Base-by-base conservation (phyloP, 805 yeast genomes). In the Candida gorgasii region DNA sequence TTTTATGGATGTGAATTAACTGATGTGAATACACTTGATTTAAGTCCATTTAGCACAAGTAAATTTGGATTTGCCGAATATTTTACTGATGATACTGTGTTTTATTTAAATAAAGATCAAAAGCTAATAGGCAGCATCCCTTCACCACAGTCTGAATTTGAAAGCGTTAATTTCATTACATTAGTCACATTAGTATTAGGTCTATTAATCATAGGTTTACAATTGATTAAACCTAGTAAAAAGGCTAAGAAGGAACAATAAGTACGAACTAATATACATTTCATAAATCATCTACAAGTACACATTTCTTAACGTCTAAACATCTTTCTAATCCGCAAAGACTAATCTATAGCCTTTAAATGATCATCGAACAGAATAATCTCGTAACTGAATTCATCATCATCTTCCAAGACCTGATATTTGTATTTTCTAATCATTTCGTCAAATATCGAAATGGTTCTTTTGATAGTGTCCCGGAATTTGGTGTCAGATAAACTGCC, bases 61-160 rank as follows among this genome's bases (percentile, higher is more conserved):
- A 37, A 57, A 16, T 66, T 53, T 14, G 67, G 68, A 28, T 69
- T 54, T 47, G 67, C 66, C 48, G 47, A 54, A 16, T 64, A 57
- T 43, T 71, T 71, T 49, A 69, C 74, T 11, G 57, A 64, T 14
- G 62, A 68, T 44, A 64, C 75, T 2, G 66, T 66, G 6, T 71
- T 67, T 45, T 71, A 63, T 45, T 73, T 44, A 23, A 17, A 39
- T 26, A 16, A 23, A 13, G 5, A 14, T 6, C 29, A 23, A 4
- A 19, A 13, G 15, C 17, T 43, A 6, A 26, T 14, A 6, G 30
- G 22, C 5, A 29, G 38, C 15, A 40, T 49, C 7, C 50, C 52
- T 1, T 31, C 48, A 5, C 50, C 52, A 13, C 35, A 41, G 30
- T 39, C 42, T 18, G 44, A 46, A 11, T 44, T 49, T 33, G 42